Percentiles rank a stretch among this genome's conserved stretches.
These are phyloP conservation scores for Tricholoma sp. DNA, from an alignment of 768 basidiomycete species.

Conservation along the genomic window DNA sequence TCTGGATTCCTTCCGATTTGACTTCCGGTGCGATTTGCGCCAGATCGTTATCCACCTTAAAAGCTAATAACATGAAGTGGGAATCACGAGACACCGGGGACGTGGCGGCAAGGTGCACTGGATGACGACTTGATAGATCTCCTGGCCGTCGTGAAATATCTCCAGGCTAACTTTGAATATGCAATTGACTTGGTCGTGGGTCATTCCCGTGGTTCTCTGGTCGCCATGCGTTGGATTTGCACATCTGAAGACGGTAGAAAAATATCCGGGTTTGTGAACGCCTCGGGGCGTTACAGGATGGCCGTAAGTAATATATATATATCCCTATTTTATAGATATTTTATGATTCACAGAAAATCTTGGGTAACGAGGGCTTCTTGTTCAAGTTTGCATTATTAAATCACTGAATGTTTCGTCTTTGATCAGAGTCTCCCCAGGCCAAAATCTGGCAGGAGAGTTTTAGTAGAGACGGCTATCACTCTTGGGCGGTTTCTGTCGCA, in stretches of 20 bases:
- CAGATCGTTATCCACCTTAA: not conserved
- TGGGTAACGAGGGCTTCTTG: slow-evolving; percentile 29
- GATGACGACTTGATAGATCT: slow-evolving; percentile 63
- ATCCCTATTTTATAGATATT: slow-evolving; percentile 4
- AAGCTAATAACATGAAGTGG: slow-evolving; percentile 40
- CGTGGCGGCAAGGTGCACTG: slow-evolving; percentile 57
- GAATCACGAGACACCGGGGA: slow-evolving; percentile 70
- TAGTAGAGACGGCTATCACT: slow-evolving; percentile 51
- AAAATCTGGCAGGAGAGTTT: slow-evolving; percentile 46
- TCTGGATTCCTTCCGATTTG: slow-evolving; percentile 80
- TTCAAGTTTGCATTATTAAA: slow-evolving; percentile 5
- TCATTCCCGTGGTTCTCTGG: slow-evolving; percentile 75
- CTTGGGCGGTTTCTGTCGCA: slow-evolving; percentile 63
- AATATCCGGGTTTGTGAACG: slow-evolving; percentile 65
- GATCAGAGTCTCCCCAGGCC: slow-evolving; percentile 25
- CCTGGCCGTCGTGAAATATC: slow-evolving; percentile 55
- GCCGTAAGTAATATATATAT: slow-evolving; percentile 38
- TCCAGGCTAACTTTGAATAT: slow-evolving; percentile 59
- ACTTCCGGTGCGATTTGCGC: slow-evolving; percentile 62
- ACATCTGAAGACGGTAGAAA: slow-evolving; percentile 51
- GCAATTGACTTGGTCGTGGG: slow-evolving; percentile 64
- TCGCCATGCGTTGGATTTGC: slow-evolving; percentile 63
- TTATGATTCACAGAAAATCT: slow-evolving; percentile 31
- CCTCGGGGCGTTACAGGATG: slow-evolving; percentile 78
- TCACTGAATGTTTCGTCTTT: slow-evolving; percentile 5